phyloP scores from a whole-genome alignment of 257 asterid species.

The Ballota nigra region DNA sequence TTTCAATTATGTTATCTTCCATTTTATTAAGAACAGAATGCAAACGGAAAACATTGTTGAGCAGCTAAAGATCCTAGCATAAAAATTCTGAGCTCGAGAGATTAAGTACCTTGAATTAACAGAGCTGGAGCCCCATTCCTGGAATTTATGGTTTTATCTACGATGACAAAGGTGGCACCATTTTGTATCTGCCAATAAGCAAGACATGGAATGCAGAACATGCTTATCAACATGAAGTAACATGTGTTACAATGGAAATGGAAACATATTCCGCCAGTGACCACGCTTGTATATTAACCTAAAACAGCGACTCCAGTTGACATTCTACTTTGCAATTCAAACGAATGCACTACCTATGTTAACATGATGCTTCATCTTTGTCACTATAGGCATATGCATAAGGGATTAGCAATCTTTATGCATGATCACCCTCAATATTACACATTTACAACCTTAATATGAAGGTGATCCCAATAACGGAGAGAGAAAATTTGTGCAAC shows the following conservation, averaged over 20 bases:
- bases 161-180: conserved; percentile 65
- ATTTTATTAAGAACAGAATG: conserved; percentile 11
- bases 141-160: conserved; percentile 67
- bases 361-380: neutral
- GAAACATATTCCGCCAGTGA: neutral
- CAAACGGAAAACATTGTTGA: conserved; percentile 15
- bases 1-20: conserved; percentile 19
- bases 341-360: neutral
- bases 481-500: conserved; percentile 1
- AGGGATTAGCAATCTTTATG: neutral
- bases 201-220: conserved; percentile 23
- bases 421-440: conserved; percentile 1
- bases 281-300: neutral
- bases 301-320: conserved; percentile 5
- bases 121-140: conserved; percentile 76
- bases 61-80: neutral
- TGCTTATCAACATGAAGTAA: conserved; percentile 24
- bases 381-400: neutral
- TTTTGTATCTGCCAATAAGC: conserved; percentile 56
- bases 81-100: conserved; percentile 10
- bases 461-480: conserved; percentile 6
- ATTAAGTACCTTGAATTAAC: conserved; percentile 68
- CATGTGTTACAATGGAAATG: conserved; percentile 7
- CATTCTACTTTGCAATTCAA: conserved; percentile 6
- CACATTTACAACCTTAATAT: conserved; percentile 6